Percentiles rank a stretch among this genome's conserved stretches.
Evolutionary conservation across 23 red algal genomes (phyloP).

Genomic region (Gracilariopsis chorda): DNA sequence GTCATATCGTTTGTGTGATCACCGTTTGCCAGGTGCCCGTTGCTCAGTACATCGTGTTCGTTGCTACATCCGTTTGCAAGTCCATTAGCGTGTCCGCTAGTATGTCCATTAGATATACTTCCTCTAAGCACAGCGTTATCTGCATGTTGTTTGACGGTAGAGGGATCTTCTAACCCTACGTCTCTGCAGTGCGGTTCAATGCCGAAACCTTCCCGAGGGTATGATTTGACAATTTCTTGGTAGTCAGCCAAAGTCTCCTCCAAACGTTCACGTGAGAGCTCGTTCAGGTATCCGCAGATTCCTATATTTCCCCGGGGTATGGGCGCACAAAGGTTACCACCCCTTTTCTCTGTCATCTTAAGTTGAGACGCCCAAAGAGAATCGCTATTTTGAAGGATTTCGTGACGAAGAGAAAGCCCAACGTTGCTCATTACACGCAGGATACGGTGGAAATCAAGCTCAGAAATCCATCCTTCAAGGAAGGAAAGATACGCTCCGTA

Average conservation of each 20-base stretch:
- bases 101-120: background rate
- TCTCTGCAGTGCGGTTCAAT: constrained; percentile 68
- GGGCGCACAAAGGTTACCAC: constrained; percentile 75
- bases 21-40: background rate
- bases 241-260: constrained; percentile 63
- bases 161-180: constrained; percentile 77
- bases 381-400: constrained; percentile 58
- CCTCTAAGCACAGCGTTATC: constrained; percentile 63
- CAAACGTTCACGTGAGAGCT: constrained; percentile 33
- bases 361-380: constrained; percentile 58
- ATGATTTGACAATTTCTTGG: constrained; percentile 40
- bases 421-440: constrained; percentile 52
- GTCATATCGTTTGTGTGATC: background rate
- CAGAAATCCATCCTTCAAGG: constrained; percentile 68
- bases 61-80: background rate
- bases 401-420: constrained; percentile 60
- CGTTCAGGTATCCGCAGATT: constrained; percentile 66
- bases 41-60: background rate
- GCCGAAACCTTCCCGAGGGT: constrained; percentile 68
- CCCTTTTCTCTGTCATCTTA: constrained; percentile 80
- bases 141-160: constrained; percentile 75
- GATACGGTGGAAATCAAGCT: constrained; percentile 68
- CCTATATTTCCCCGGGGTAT: constrained; percentile 54
- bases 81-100: background rate
- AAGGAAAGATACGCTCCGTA: constrained; percentile 65